Conservation (phyloP, 2,329 filamentous ascomycete species). For the Microdochium trichocladiopsis region DNA sequence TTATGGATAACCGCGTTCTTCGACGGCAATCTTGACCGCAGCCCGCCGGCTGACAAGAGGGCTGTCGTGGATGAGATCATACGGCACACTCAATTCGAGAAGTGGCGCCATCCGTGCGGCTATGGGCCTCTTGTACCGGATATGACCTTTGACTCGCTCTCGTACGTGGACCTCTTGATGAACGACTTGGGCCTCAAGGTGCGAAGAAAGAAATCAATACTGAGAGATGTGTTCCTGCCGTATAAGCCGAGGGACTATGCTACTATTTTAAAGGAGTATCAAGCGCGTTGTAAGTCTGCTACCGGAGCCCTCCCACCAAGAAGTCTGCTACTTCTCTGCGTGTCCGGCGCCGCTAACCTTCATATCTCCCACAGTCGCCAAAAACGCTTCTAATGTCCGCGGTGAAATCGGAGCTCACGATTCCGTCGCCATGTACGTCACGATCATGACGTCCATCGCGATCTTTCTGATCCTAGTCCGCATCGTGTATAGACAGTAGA, state of each 20-base stretch:
- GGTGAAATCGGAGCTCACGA: no score
- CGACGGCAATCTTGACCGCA: conserved; percentile 29
- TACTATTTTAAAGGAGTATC: conserved; percentile 32
- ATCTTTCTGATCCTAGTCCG: no score
- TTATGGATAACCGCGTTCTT: conserved; percentile 54
- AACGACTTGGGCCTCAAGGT: conserved; percentile 42
- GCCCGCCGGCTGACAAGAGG: not conserved
- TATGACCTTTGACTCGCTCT: conserved; percentile 52
- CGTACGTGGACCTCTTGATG: conserved; percentile 50
- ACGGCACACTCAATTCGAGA: conserved; percentile 43
- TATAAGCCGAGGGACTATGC: conserved; percentile 38
- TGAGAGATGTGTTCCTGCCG: conserved; percentile 31
- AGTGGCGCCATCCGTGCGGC: conserved; percentile 41
- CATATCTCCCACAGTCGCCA: no score
- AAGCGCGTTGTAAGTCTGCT: no score
- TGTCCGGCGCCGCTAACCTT: no score
- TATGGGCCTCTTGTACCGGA: conserved; percentile 43
- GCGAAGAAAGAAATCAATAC: conserved; percentile 25
- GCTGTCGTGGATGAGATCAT: conserved; percentile 28
- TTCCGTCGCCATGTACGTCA: no score
- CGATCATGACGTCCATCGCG: no score
- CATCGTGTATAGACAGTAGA: no score
- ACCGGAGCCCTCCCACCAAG: no score
- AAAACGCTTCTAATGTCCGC: no score
- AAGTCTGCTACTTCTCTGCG: no score